Conservation (phyloP, 495 filamentous ascomycete species). For the Tuber umbilicatum region DNA sequence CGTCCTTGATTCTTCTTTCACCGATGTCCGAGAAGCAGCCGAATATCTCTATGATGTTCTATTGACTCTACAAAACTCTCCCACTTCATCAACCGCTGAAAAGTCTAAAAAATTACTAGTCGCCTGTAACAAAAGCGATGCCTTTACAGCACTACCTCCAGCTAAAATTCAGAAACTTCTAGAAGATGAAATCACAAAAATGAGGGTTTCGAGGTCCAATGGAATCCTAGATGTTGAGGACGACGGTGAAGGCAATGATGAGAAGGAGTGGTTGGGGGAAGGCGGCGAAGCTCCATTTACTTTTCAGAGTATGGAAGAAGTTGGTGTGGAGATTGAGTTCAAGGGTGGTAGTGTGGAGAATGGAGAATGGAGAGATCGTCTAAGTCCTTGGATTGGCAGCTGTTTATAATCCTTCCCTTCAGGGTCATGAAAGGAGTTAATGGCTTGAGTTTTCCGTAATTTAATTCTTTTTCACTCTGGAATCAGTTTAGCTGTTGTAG, state of each 20-base stretch:
- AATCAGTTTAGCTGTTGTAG: background rate
- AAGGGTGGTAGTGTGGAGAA: constrained; percentile 69
- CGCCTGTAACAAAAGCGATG: constrained; percentile 88
- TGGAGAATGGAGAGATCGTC: constrained; percentile 52
- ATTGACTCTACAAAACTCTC: constrained; percentile 68
- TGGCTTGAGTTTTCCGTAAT: background rate
- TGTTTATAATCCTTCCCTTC: constrained; percentile 44
- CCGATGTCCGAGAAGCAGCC: constrained; percentile 56
- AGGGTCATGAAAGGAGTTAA: background rate
- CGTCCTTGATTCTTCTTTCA: constrained; percentile 73
- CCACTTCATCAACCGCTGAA: constrained; percentile 53
- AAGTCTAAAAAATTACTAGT: constrained; percentile 66
- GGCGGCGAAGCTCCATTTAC: constrained; percentile 67
- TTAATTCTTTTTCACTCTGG: background rate
- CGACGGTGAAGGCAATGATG: constrained; percentile 58
- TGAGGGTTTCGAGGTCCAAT: constrained; percentile 69
- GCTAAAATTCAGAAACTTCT: constrained; percentile 65
- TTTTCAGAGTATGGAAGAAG: constrained; percentile 75
- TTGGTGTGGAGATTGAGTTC: constrained; percentile 70
- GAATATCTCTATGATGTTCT: constrained; percentile 83
- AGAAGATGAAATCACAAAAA: constrained; percentile 73
- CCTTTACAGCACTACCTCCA: constrained; percentile 87
- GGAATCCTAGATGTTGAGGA: constrained; percentile 69
- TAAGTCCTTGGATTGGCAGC: constrained; percentile 78
- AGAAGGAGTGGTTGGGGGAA: constrained; percentile 75